Conservation (phyloP, 176 grass and related monocot genomes). For the Oryza punctata region DNA sequence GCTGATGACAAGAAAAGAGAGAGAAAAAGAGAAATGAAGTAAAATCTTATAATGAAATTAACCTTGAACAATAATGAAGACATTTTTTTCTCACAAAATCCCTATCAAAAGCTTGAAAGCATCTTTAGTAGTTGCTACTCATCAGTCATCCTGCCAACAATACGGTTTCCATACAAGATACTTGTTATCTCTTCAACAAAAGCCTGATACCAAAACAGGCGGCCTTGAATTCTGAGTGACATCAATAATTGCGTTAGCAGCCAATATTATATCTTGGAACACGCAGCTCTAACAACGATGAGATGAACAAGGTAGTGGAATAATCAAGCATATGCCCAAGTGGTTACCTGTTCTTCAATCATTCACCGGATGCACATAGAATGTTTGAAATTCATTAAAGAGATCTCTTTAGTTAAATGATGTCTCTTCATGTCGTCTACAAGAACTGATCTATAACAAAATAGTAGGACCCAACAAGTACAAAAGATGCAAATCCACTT, state of each 20-base stretch:
- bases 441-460: constrained; percentile 61
- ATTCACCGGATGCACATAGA: constrained; percentile 16
- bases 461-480: constrained; percentile 76
- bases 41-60: not conserved
- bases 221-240: not conserved
- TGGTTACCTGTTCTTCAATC: not conserved
- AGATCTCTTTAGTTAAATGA: not conserved
- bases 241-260: constrained; percentile 18
- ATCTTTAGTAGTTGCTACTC: constrained; percentile 12
- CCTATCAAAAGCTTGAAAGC: not conserved
- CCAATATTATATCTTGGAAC: constrained; percentile 22
- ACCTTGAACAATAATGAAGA: not conserved
- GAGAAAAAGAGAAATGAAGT: not conserved
- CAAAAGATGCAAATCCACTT: constrained; percentile 77
- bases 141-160: not conserved
- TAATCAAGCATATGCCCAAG: not conserved
- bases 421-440: constrained; percentile 31
- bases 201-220: not conserved
- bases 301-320: not conserved
- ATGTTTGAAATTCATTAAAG: constrained; percentile 1
- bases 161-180: constrained; percentile 2
- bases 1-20: not conserved
- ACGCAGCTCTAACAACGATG: constrained; percentile 12
- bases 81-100: not conserved
- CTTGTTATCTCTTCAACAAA: not conserved